phyloP scores from a whole-genome alignment of 257 asterid genomes.

The Hygrophila difformis region DNA sequence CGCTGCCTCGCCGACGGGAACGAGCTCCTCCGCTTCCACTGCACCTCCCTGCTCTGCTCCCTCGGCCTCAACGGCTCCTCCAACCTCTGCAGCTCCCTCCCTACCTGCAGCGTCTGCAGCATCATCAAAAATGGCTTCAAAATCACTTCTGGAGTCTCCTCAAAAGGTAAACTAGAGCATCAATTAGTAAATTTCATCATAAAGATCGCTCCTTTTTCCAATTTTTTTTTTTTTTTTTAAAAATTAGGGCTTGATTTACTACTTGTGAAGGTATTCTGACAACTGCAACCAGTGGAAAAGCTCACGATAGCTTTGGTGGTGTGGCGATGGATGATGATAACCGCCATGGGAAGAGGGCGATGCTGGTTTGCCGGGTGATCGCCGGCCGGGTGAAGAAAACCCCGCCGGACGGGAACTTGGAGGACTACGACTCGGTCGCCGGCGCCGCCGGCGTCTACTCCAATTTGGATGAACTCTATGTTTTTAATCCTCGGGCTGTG shows the following conservation, averaged over 20 bases:
- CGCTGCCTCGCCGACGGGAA: constrained; percentile 91
- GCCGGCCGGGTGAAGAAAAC: constrained; percentile 79
- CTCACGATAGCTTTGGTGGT: constrained; percentile 48
- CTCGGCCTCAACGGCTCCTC: constrained; percentile 80
- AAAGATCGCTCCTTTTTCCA: no score
- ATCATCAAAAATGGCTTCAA: constrained; percentile 65
- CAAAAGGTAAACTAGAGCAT: constrained; percentile 25
- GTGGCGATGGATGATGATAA: constrained; percentile 26
- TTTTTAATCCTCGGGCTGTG: constrained; percentile 71
- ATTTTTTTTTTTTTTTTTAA: no score
- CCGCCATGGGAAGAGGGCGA: constrained; percentile 74
- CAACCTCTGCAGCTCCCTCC: constrained; percentile 65
- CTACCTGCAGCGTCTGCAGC: constrained; percentile 50
- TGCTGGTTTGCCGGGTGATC: constrained; percentile 84
- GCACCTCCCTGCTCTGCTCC: constrained; percentile 69
- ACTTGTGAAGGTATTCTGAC: constrained; percentile 51
- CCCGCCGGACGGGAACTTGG: constrained; percentile 41
- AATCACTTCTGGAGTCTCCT: constrained; percentile 23
- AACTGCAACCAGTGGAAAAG: constrained; percentile 72
- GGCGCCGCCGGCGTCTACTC: constrained; percentile 65
- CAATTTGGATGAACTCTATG: constrained; percentile 72
- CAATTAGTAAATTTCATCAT: no score
- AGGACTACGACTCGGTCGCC: constrained; percentile 66
- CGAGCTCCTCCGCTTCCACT: constrained; percentile 78
- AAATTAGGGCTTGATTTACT: no score